Conservation (phyloP, 768 basidiomycete genomes). For the Tylopilus felleus region DNA sequence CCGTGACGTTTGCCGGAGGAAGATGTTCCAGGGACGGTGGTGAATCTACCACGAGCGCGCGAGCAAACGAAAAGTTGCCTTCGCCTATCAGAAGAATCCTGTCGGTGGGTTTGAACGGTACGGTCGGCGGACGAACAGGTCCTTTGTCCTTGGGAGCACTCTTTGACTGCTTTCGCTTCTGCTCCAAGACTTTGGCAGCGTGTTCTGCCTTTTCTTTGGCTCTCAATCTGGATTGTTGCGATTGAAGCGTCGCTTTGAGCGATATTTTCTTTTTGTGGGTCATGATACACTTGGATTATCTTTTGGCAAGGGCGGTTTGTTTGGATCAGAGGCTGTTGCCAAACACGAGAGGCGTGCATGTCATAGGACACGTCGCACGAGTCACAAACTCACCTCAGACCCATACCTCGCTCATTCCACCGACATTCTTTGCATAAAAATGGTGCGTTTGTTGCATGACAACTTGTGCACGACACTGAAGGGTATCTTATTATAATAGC, state of each 20-base stretch:
- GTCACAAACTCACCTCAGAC: constrained; percentile 11
- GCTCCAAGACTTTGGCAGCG: constrained; percentile 39
- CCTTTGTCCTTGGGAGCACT: constrained; percentile 38
- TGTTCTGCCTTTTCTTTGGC: constrained; percentile 60
- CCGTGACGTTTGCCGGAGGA: constrained; percentile 65
- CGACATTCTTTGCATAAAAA: constrained; percentile 7
- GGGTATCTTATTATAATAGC: constrained; percentile 37
- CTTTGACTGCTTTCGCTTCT: constrained; percentile 36
- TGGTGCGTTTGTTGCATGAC: constrained; percentile 27
- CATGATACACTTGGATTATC: constrained; percentile 14
- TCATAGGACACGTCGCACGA: constrained; percentile 8
- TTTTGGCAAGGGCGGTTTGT: constrained; percentile 28
- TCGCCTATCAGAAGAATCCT: constrained; percentile 82
- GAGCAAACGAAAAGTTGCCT: constrained; percentile 92
- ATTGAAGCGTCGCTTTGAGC: constrained; percentile 65
- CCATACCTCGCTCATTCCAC: constrained; percentile 26
- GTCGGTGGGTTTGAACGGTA: constrained; percentile 65
- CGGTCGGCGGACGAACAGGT: constrained; percentile 40
- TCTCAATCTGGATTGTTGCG: constrained; percentile 65
- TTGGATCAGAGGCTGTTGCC: constrained; percentile 28
- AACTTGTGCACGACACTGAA: neutral
- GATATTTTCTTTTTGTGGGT: constrained; percentile 51
- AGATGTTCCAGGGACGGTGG: constrained; percentile 47
- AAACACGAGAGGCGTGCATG: constrained; percentile 18
- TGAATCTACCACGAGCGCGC: constrained; percentile 57